Percentiles rank a stretch among this genome's conserved stretches.
These are phyloP conservation scores for Pichiaceae sp. DNA, from an alignment of 1,139 yeast genomes.

Conservation along the genomic window DNA sequence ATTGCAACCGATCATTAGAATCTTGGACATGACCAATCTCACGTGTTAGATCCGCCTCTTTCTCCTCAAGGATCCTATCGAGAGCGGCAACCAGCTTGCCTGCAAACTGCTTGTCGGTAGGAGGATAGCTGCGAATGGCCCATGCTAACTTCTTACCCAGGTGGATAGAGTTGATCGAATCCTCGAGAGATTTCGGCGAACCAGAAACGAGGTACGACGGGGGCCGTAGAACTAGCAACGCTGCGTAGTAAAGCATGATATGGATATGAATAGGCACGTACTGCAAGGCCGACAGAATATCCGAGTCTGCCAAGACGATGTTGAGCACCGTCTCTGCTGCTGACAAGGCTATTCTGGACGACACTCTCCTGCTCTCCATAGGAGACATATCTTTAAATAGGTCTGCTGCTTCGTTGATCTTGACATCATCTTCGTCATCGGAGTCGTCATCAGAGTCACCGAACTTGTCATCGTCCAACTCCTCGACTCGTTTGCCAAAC, in stretches of 20 bases:
- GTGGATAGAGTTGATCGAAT: conserved; percentile 17
- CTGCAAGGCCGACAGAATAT: conserved; percentile 46
- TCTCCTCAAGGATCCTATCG: conserved; percentile 36
- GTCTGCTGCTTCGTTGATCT: conserved; percentile 22
- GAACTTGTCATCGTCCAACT: conserved; percentile 6
- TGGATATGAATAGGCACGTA: conserved; percentile 68
- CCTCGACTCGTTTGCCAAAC: background rate
- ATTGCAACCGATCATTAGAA: conserved; percentile 5
- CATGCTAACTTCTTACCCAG: conserved; percentile 29
- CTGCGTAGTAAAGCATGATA: conserved; percentile 64
- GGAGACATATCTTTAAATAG: conserved; percentile 28
- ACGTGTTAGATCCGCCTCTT: conserved; percentile 19
- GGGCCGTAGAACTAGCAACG: conserved; percentile 46
- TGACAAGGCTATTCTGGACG: conserved; percentile 43
- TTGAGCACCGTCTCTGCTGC: conserved; percentile 61
- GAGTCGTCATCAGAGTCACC: conserved; percentile 11
- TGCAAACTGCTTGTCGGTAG: conserved; percentile 49
- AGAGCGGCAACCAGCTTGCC: conserved; percentile 38
- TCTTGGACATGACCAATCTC: conserved; percentile 19
- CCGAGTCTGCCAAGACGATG: conserved; percentile 50
- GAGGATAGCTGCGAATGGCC: conserved; percentile 36
- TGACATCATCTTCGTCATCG: conserved; percentile 9
- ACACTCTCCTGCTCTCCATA: conserved; percentile 28
- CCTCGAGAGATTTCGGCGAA: conserved; percentile 11
- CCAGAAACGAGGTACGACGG: conserved; percentile 25